Conservation (phyloP, 768 basidiomycete species). For the Rhodotorula paludigena region DNA sequence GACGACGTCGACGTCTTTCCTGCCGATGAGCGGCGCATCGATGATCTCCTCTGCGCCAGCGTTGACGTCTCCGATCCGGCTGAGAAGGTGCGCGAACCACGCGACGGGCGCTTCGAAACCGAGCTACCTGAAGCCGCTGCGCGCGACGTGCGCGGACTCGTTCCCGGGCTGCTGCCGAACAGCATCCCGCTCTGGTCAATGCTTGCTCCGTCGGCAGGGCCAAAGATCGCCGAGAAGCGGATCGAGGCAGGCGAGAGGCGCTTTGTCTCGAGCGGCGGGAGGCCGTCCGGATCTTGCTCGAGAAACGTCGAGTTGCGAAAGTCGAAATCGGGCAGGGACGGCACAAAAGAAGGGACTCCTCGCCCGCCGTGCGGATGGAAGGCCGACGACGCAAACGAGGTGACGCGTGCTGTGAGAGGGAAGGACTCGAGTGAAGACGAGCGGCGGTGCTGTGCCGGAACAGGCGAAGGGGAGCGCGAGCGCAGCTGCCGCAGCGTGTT, state of each 20-base stretch:
- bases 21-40: not conserved
- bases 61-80: not conserved
- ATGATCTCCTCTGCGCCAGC: not conserved
- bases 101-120: not conserved
- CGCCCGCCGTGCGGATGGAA: not conserved
- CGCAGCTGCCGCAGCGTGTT: not conserved
- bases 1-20: not conserved
- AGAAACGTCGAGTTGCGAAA: not conserved
- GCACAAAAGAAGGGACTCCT: not conserved
- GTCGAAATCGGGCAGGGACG: not conserved
- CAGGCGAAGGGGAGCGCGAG: not conserved
- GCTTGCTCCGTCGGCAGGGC: not conserved
- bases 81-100: not conserved
- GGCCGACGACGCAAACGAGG: not conserved
- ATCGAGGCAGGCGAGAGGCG: constrained; percentile 13
- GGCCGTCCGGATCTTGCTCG: not conserved
- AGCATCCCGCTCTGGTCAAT: too few relatives aligned
- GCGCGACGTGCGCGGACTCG: not conserved
- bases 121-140: not conserved
- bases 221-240: constrained; percentile 10
- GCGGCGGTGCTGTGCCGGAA: not conserved
- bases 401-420: not conserved
- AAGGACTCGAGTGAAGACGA: not conserved
- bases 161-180: not conserved
- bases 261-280: too few relatives aligned